Evolutionary conservation across 306 rosid genomes (phyloP), one percentile per base, ranked within the genome.

Genomic region (Vicia faba): DNA sequence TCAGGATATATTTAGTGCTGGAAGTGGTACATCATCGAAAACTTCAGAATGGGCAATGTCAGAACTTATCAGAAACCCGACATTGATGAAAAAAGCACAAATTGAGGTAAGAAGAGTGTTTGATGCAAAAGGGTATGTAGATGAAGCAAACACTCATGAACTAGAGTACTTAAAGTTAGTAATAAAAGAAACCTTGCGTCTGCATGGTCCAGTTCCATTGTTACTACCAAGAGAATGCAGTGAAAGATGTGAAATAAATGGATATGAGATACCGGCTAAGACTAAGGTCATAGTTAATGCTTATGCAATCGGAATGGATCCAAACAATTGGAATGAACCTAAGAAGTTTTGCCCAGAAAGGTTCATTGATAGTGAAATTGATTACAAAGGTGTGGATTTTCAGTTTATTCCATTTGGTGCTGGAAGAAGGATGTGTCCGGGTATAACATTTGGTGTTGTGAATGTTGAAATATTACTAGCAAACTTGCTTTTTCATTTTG

Each of bases 41-140:
- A 16, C 73, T 1, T 31, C 54, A 26, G 80, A 72, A 5, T 84
- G 88, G 85, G 78, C 81, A 44, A 80, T 80, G 79, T 59, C 88
- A 54, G 83, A 84, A 66, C 65, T 84, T 29, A 36, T 79, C 0
- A 81, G 59, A 48, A 66, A 81, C 8, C 82, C 86, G 35, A 79
- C 20, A 3, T 31, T 40, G 14, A 84, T 81, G 86, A 13, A 66
- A 29, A 65, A 16, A 18, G 79, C 82, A 36, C 86, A 79, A 26
- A 49, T 20, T 13, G 84, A 84, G 51, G 76, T 79, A 31, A 78
- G 88, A 58, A 44, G 40, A 4, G 72, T 79, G 12, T 73, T 53
- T 45, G 59, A 39, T 8, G 23, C 20, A 41, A 76, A 62, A 39
- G 79, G 79, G 1, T 10, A 51, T 15, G 73, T 73, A 10, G 81